Evolutionary conservation across 257 asterid genomes (phyloP), one percentile per base, ranked within the genome.

Genomic region (Nicotiana knightiana): DNA sequence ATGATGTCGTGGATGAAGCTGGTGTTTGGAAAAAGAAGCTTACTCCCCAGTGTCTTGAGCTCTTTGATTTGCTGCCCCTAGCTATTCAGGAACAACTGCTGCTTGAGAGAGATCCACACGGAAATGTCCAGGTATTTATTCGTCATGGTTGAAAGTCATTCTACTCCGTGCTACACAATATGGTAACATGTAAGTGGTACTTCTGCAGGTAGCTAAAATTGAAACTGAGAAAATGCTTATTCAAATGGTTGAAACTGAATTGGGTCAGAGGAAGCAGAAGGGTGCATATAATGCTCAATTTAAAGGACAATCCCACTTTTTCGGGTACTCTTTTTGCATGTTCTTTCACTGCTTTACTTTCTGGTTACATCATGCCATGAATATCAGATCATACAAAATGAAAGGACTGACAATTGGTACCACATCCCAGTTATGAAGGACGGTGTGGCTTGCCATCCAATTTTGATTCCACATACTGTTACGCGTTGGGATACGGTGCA

Each of bases 71-170:
- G 46, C 89, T 96, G 64, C 99, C 99, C 65, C 84, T 86, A 28
- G 95, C 97, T 77, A 96, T 96, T 85, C 98, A 96, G 86, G 99
- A 94, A 62, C 99, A 96, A 82, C 77, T 96, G 91, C 83, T 96
- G 90, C 99, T 96, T 24, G 98, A 96, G 91, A 96, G 99, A 88
- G 99, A 96, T 87, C 99, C 99, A 73, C 98, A 96, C 24, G 99
- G 99, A 79, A 96, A 96, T 85, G 99, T 96, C 80, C 99, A 96
- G 97, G 98, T 93, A 37, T 18, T 30, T 80, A 65, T 17, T 76
- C 68, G 18, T 53, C 48, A 62, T 53, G 54, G 65, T 54, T 18
- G 8, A 32, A 26, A 54, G 11, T 28, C 21, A 43, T 51, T 82
- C 57, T 61, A 62, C 43, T 73, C 79, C 6, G 26, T 26, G 43